Conservation (phyloP, 2,329 filamentous ascomycete species). For the Talaromyces piceae region DNA sequence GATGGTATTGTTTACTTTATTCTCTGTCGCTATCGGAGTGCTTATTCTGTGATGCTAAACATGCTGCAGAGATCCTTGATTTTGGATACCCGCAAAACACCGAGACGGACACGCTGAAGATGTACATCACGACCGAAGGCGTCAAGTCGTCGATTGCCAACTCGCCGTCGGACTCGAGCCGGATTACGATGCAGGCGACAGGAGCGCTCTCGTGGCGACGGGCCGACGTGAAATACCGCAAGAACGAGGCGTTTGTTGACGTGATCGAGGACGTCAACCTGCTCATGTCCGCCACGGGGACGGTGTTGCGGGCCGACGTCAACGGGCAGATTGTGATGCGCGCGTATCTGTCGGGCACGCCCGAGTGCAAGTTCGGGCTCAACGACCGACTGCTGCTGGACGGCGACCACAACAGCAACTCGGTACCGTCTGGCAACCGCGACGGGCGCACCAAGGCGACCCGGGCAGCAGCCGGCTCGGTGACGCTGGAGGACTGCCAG, state of each 20-base stretch:
- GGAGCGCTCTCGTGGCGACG: conserved; percentile 95
- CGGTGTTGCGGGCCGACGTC: conserved; percentile 89
- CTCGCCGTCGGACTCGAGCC: conserved; percentile 76
- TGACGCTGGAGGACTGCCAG: conserved; percentile 94
- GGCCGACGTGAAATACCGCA: conserved; percentile 96
- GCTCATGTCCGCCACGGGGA: conserved; percentile 96
- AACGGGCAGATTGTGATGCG: conserved; percentile 98
- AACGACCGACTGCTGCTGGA: conserved; percentile 95
- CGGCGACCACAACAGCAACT: conserved; percentile 49
- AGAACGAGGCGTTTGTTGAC: conserved; percentile 98
- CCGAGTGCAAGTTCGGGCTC: conserved; percentile 97
- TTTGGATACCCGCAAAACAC: conserved; percentile 99
- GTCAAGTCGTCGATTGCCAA: conserved; percentile 74
- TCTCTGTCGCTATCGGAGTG: not conserved
- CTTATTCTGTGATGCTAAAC: not conserved
- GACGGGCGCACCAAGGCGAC: conserved; percentile 66
- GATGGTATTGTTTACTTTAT: conserved; percentile 55
- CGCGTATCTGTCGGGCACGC: conserved; percentile 90
- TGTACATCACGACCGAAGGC: conserved; percentile 99
- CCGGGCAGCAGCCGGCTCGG: conserved; percentile 88
- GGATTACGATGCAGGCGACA: conserved; percentile 98
- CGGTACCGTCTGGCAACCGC: conserved; percentile 37
- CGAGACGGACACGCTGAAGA: conserved; percentile 96
- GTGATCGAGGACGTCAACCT: conserved; percentile 99
- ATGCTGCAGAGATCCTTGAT: conserved; percentile 78